phyloP scores from a whole-genome alignment of 208 protist species.

The Herpetomonas muscarum region DNA sequence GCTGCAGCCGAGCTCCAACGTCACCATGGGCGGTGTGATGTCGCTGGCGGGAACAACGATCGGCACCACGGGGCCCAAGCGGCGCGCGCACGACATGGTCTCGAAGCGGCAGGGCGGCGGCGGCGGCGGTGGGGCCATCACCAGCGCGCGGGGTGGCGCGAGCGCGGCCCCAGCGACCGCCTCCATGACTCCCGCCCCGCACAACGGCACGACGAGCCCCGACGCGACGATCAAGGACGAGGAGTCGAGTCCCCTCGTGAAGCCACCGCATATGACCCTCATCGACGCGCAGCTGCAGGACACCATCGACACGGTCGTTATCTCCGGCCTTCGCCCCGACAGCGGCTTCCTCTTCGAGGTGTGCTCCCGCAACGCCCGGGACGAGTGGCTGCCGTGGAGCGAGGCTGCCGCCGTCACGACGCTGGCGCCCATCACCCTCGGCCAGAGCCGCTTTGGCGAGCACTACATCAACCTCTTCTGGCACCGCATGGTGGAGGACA shows the following conservation, averaged over 20 bases:
- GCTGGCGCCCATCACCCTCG: conserved; percentile 61
- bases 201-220: neutral
- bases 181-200: too few species aligned
- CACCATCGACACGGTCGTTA: conserved; percentile 25
- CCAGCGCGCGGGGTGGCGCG: too few species aligned
- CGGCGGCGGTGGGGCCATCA: too few species aligned
- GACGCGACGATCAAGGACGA: neutral
- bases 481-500: conserved; percentile 42
- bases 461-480: conserved; percentile 92
- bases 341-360: conserved; percentile 39
- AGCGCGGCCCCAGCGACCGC: too few species aligned
- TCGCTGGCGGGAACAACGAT: neutral
- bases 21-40: neutral
- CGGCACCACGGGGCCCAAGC: neutral
- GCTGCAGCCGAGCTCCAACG: conserved; percentile 7
- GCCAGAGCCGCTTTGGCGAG: conserved; percentile 84
- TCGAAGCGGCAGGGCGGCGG: too few species aligned
- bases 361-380: conserved; percentile 37
- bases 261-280: conserved; percentile 5
- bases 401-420: conserved; percentile 35
- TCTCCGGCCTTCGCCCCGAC: conserved; percentile 36
- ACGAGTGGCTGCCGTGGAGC: conserved; percentile 87
- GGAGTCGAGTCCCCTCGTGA: neutral
- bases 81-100: too few species aligned
- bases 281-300: conserved; percentile 47